These are phyloP conservation scores for Capillidium heterosporum DNA, from an alignment of 371 early-diverging fungal genomes.

Conservation along the genomic window DNA sequence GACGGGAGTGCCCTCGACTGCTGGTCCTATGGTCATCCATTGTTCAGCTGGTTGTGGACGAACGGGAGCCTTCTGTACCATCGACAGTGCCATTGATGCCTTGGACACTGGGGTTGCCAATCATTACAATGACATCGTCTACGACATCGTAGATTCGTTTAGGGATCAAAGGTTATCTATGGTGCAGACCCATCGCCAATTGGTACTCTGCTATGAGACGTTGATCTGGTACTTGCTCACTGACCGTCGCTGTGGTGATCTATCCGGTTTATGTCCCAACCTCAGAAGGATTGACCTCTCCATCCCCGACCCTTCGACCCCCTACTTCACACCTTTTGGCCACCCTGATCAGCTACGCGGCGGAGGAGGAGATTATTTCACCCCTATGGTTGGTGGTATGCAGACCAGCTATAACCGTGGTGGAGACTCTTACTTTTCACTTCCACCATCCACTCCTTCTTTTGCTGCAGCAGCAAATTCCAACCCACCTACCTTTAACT, in stretches of 20 bases:
- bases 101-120: slow-evolving; percentile 13
- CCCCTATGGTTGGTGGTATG: too few relatives aligned
- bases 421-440: too few relatives aligned
- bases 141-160: slow-evolving; percentile 40
- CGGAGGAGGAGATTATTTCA: too few relatives aligned
- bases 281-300: not conserved
- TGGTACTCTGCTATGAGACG: slow-evolving; percentile 66
- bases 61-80: slow-evolving; percentile 83
- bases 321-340: not conserved
- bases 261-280: slow-evolving; percentile 3
- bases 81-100: slow-evolving; percentile 27
- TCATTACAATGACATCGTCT: slow-evolving; percentile 35
- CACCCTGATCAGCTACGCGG: too few relatives aligned
- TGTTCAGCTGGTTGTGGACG: slow-evolving; percentile 95
- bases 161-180: slow-evolving; percentile 64
- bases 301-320: not conserved
- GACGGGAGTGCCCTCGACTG: slow-evolving; percentile 2
- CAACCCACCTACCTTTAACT: too few relatives aligned
- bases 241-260: slow-evolving; percentile 4
- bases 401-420: too few relatives aligned
- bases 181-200: slow-evolving; percentile 78
- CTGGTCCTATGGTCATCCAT: slow-evolving; percentile 45
- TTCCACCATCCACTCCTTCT: too few relatives aligned
- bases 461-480: too few relatives aligned
- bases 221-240: slow-evolving; percentile 14